Conservation (phyloP, 768 basidiomycete species). For the Rhodocollybia butyracea region DNA sequence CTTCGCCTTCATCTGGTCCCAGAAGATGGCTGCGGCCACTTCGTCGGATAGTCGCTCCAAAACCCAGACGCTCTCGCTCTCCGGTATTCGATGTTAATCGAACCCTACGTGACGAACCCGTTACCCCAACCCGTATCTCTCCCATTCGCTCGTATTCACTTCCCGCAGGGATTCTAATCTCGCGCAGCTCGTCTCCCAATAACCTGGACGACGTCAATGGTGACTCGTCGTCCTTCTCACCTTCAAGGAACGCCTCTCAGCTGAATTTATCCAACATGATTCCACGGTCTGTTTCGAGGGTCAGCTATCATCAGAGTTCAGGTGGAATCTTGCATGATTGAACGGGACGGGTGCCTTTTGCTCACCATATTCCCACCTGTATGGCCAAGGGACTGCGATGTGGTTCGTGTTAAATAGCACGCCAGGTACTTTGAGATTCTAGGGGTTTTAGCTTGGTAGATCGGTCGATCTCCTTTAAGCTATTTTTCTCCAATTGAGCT, state of each 20-base stretch:
- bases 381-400: too few relatives aligned
- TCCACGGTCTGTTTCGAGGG: slow-evolving; percentile 30
- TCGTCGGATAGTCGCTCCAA: slow-evolving; percentile 13
- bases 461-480: too few relatives aligned
- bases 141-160: slow-evolving; percentile 36
- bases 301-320: neutral
- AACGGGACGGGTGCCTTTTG: too few relatives aligned
- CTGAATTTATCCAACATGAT: slow-evolving; percentile 57
- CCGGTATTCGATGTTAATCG: slow-evolving; percentile 19
- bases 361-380: too few relatives aligned
- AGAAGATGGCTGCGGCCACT: slow-evolving; percentile 31
- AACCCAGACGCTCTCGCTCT: slow-evolving; percentile 26
- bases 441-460: too few relatives aligned
- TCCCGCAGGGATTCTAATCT: slow-evolving; percentile 23
- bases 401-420: too few relatives aligned
- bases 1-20: slow-evolving; percentile 30
- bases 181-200: slow-evolving; percentile 41
- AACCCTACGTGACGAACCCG: slow-evolving; percentile 22
- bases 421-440: too few relatives aligned
- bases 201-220: slow-evolving; percentile 34
- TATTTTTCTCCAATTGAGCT: too few relatives aligned
- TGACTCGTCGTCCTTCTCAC: slow-evolving; percentile 43
- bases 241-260: slow-evolving; percentile 68
- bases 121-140: slow-evolving; percentile 26
- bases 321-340: slow-evolving; percentile 1